Evolutionary conservation across 2,329 filamentous ascomycete species (phyloP), one percentile per base, ranked within the genome.

Genomic region (Cladosporium sp.): DNA sequence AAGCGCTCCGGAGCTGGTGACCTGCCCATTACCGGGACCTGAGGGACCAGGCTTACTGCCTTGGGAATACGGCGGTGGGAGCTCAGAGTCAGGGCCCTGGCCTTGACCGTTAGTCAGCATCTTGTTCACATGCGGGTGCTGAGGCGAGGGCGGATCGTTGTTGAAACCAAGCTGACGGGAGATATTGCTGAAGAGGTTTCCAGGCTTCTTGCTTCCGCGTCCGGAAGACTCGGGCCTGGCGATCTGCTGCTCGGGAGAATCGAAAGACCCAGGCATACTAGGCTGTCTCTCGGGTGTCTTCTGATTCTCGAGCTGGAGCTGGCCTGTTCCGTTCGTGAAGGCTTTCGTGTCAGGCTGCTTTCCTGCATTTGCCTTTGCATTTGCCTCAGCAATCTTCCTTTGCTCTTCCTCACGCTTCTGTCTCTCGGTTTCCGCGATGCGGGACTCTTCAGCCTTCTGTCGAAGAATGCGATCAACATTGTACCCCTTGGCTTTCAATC

Each of bases 381-480:
- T 50, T n/a, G 47, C 59, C 45, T 68, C 70, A 3, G 69, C 67
- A 36, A 72, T 69, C n/a, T 70, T 72, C 53, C 78, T 73, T 55
- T 74, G 71, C 56, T 80, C 79, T 58, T 85, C 80, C 51, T 82
- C 79, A 29, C 77, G 78, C 62, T 82, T 80, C 62, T 86, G 84
- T 43, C 88, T 80, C 65, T 89, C 84, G 61, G 88, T 86, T 63
- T 96, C 91, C 0, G 89, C 90, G 57, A 97, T 84, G 47, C 88
- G 82, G 5, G 89, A 88, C 68, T 97, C 90, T 2, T 88, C 88
- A 17, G 87, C 89, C 71, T 95, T 95, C 48, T 86, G 86, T 32
- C 89, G 83, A 18, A 99, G 77, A 55, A 99, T 97, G 43, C 93
- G 86, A 63, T 96, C 89, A 34, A 99, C 93, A 59, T 99, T 97